Conservation (phyloP, 495 filamentous ascomycete genomes). For the Aspergillus sclerotioniger region DNA sequence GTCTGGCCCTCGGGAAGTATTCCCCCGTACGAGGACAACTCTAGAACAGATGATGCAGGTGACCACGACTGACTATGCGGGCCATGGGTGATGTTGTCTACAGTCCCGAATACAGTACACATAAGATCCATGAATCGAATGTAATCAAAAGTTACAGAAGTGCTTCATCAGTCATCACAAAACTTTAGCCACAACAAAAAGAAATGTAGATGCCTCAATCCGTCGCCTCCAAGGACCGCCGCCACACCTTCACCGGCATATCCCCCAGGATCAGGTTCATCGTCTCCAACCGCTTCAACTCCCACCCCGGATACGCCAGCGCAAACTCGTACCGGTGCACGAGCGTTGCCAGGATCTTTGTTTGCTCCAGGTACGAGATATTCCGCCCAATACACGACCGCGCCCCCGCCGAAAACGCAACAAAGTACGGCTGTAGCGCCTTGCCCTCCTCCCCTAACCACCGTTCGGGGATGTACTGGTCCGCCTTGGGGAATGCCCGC, state of each 20-base stretch:
- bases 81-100: too few relatives aligned
- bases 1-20: too few relatives aligned
- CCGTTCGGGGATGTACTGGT: conserved; percentile 36
- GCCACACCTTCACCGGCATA: conserved; percentile 47
- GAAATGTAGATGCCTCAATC: neutral
- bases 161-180: neutral
- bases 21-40: too few relatives aligned
- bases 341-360: conserved; percentile 38
- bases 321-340: conserved; percentile 47
- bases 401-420: conserved; percentile 43
- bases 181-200: neutral
- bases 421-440: conserved; percentile 39
- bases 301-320: conserved; percentile 36
- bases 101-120: too few relatives aligned
- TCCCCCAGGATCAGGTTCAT: conserved; percentile 38
- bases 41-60: too few relatives aligned
- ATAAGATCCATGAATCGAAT: too few relatives aligned
- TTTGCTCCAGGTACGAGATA: conserved; percentile 47
- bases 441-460: conserved; percentile 41
- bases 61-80: too few relatives aligned
- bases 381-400: conserved; percentile 47
- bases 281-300: conserved; percentile 37
- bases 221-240: conserved; percentile 15
- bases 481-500: conserved; percentile 28
- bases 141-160: too few relatives aligned